Evolutionary conservation across 2,329 filamentous ascomycete genomes (phyloP), one percentile per base, ranked within the genome.

Genomic region (Fusarium illudens): DNA sequence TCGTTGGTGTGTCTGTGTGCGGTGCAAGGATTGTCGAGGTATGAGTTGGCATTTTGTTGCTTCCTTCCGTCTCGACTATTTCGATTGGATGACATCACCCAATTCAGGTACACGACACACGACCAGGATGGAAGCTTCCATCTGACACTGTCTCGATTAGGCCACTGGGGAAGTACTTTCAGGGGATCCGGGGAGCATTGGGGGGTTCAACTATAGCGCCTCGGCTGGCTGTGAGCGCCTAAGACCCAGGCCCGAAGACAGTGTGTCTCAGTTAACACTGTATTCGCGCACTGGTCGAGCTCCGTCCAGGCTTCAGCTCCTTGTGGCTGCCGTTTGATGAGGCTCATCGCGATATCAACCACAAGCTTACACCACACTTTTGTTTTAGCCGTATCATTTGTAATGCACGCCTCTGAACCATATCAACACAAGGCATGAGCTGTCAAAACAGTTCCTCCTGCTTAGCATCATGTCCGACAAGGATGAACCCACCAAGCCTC

Each of bases 391-490:
- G 5, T 15, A 42, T 46, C 22, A 5, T 19, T 25, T 30, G 8
- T 4, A 34, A 52, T 13, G 7, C 11, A 10, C 19, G 12, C 3
- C 10, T 11, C 15, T 19, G 4, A 27, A 15, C 20, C 33, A 10
- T 6, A 19, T 44, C 19, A 12, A 33, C 8, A 27, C n/a, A 19
- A 12, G 27, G 4, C 11, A 30, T 49, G n/a, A 49, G 6, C 10
- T 17, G 29, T 44, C 13, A 20, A 19, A 29, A 42, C 27, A 49
- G n/a, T 32, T 25, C 34, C 48, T 12, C 19, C 48, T 12, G 11
- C 20, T 55, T 30, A 20, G 27, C 68, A 65, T 57, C 51, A 79
- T 78, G 75, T 71, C 75, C 25, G 62, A 61, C 42, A 71, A 70
- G 46, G 72, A 74, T 44, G 70, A 73, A 34, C 65, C 66, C 32